Evolutionary conservation across 2,329 filamentous ascomycete species (phyloP), one percentile per base, ranked within the genome.

Genomic region (Fusarium marasasianum): DNA sequence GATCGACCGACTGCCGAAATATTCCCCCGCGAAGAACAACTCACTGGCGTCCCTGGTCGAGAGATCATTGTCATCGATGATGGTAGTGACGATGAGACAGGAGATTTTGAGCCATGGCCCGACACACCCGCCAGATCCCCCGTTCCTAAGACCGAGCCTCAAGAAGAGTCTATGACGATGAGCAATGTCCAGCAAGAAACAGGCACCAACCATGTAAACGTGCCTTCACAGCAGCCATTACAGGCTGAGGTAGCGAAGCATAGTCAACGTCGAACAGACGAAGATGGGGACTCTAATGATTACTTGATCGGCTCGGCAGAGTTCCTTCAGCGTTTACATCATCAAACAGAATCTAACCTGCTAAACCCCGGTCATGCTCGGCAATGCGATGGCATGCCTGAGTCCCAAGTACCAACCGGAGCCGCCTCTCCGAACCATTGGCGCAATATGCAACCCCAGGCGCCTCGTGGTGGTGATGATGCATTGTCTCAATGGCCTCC

Each of bases 171-270:
- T 10, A 12, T 17, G 26, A 4, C 5, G 1, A 2, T 12, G 7
- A 9, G 4, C 3, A 5, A 20, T 10, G 11, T 0, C 37, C 51
- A 29, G 18, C 51, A 40, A 17, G 10, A 11, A 0, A 0, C 18
- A n/a, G 5, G 24, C 13, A 1, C 4, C 9, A n/a, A 8, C 10
- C 14, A 22, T 2, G 4, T 4, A 0, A 17, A 8, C 0, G 14
- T 0, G 26, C 3, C 4, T 31, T 3, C 45, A 9, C 13, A 40
- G 4, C 37, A 40, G 35, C 10, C 24, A 1, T 11, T 10, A 3
- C 3, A 7, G 1, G 3, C 14, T 17, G 51, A 3, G 13, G 4
- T 22, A 29, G 9, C 6, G 14, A 22, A n/a, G 2, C 8, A 18
- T 6, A 12, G 26, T 3, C 40, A 45, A 24, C 12, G 3, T 8